Evolutionary conservation across 768 basidiomycete species (phyloP), one percentile per base, ranked within the genome.

Genomic region (Strobilomyces dryophilus): DNA sequence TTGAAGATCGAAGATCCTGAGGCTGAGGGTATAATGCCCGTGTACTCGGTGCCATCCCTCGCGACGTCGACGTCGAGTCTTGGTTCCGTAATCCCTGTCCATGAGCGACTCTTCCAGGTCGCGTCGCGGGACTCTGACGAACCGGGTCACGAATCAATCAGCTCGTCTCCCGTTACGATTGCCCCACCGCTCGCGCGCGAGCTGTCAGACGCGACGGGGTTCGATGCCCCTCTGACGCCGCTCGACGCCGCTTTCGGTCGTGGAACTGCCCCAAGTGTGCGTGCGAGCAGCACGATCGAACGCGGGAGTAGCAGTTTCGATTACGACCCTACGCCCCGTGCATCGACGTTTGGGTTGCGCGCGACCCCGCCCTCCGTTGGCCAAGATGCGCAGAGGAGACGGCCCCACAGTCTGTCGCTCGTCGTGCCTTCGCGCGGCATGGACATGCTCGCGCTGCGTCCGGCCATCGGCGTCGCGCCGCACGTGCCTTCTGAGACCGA

Each of bases 11-110:
- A 47, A 31, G 54, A 54, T 51, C 57, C 55, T 42, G 49, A 44
- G 11, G 26, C 10, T 45, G 49, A 44, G 11, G 31, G 12, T 20
- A 26, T 47, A 49, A 31, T 32, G 45, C 36, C 35, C 53, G 12
- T 56, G 3, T 65, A 62, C 29, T 44, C 54, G 0, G 24, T 58
- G 45, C 53, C 55, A 39, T 59, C 66, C 51, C 52, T 29, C 14
- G 67, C 60, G 7, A 52, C 58, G 21, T 69, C 67, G 1, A 69
- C 65, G 12, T 69, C 67, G 8, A 69, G 67, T 20, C 50, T 69
- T 11, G 67, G 67, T 36, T 69, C 67, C 27, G 17, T 69, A 4
- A n/a, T 69, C 29, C 63, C 69, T 14, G 52, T 43, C 1, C 32
- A 67, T 24, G 67, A 69, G 43, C 59, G 61, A 4, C 27, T 61